Conservation (phyloP, 2,329 filamentous ascomycete genomes). For the Escovopsis weberi region DNA sequence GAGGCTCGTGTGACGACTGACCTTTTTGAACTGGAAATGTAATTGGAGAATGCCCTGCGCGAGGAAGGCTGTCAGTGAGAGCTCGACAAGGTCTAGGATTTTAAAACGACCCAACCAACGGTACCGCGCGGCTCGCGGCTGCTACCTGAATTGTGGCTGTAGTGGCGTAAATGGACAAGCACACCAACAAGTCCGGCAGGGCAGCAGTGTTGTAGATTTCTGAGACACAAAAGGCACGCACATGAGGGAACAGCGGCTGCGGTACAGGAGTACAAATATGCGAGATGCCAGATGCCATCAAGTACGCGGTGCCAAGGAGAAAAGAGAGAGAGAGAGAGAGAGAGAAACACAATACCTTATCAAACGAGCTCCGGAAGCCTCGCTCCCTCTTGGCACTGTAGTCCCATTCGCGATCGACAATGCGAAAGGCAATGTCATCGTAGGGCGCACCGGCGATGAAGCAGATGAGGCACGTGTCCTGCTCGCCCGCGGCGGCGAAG, state of each 20-base stretch:
- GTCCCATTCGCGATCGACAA: slow-evolving; percentile 98
- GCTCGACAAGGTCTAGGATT: slow-evolving; percentile 4
- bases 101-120: slow-evolving; percentile 1
- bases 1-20: slow-evolving; percentile 22
- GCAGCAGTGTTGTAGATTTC: slow-evolving; percentile 5
- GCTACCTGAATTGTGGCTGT: not conserved
- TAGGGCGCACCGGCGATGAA: slow-evolving; percentile 94
- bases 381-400: slow-evolving; percentile 91
- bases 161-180: slow-evolving; percentile 1
- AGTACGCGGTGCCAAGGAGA: too few species aligned
- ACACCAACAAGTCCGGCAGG: slow-evolving; percentile 2
- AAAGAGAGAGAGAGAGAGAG: too few species aligned
- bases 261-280: too few species aligned
- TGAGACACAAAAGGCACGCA: slow-evolving; percentile 5
- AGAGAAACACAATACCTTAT: slow-evolving; percentile 52
- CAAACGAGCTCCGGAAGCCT: slow-evolving; percentile 91
- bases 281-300: too few species aligned
- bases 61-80: slow-evolving; percentile 3
- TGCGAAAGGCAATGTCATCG: slow-evolving; percentile 90
- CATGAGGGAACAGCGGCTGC: too few species aligned
- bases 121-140: slow-evolving; percentile 5
- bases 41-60: slow-evolving; percentile 78
- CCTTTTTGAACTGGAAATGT: slow-evolving; percentile 98
- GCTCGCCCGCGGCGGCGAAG: slow-evolving; percentile 83
- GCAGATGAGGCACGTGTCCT: slow-evolving; percentile 91